Percentiles rank a stretch among this genome's conserved stretches.
Evolutionary conservation across 352 stramenopile species (phyloP).

Genomic region (Globisporangium carolinianum): DNA sequence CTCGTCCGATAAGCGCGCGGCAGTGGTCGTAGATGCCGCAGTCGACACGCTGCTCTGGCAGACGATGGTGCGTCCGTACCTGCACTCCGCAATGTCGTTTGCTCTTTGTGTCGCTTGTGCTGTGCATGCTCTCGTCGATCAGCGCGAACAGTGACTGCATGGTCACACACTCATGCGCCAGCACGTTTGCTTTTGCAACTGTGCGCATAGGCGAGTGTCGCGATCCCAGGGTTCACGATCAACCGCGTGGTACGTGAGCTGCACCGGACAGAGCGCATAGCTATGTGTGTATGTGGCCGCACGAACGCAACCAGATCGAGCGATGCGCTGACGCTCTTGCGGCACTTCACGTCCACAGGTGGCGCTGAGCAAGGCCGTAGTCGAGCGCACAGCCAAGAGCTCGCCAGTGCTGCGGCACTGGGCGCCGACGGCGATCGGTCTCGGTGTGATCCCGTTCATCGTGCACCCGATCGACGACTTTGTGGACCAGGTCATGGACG

Average conservation of each 20-base stretch:
- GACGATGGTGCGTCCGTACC: conserved; percentile 23
- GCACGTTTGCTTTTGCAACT: neutral
- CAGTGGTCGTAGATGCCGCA: conserved; percentile 26
- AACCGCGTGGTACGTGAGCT: conserved; percentile 49
- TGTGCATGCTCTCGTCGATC: too few species aligned
- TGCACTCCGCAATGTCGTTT: neutral
- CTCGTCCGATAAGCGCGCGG: conserved; percentile 22
- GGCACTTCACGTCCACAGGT: conserved; percentile 17
- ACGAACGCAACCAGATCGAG: too few species aligned
- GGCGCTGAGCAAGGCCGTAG: conserved; percentile 26
- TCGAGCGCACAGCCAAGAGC: conserved; percentile 29
- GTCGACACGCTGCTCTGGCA: conserved; percentile 86
- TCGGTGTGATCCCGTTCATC: conserved; percentile 83
- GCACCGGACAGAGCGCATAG: too few species aligned
- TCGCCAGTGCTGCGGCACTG: conserved; percentile 43
- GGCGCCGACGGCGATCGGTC: conserved; percentile 65
- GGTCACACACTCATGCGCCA: neutral
- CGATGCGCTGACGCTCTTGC: too few species aligned
- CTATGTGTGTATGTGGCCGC: too few species aligned
- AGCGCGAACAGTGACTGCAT: too few species aligned
- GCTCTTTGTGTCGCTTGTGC: too few species aligned
- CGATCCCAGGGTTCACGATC: conserved; percentile 81
- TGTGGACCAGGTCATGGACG: conserved; percentile 52
- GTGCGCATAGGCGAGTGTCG: conserved; percentile 51
- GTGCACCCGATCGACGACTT: conserved; percentile 81